Evolutionary conservation across 2,329 filamentous ascomycete genomes (phyloP).

Genomic region (Beauveria brongniartii): DNA sequence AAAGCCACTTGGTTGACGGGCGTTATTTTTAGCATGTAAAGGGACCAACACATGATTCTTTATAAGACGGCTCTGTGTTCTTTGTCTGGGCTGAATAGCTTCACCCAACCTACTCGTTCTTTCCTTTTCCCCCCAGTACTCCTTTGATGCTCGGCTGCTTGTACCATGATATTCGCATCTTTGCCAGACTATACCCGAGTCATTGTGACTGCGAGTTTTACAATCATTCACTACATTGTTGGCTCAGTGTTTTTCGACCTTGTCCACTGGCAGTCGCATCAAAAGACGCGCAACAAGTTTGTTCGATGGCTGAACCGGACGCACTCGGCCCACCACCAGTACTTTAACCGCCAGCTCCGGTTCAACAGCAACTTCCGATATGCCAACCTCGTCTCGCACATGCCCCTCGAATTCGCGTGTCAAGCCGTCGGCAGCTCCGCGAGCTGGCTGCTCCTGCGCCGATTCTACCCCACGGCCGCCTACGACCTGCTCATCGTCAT

Average conservation of each 20-base stretch:
- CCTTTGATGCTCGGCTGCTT: background rate
- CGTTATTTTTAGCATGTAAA: background rate
- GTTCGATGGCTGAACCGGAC: slow-evolving; percentile 9
- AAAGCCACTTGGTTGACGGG: background rate
- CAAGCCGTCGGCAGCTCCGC: slow-evolving; percentile 5
- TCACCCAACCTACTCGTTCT: background rate
- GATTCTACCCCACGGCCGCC: background rate
- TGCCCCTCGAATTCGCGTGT: slow-evolving; percentile 11
- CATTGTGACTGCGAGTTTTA: background rate
- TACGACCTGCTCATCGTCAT: slow-evolving; percentile 5
- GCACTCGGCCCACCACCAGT: slow-evolving; percentile 12
- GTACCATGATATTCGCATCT: background rate
- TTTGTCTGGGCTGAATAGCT: background rate
- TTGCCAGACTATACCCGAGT: background rate
- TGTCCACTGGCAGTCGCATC: slow-evolving; percentile 12
- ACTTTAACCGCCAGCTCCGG: slow-evolving; percentile 9
- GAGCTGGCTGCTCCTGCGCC: slow-evolving; percentile 6
- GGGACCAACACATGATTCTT: background rate
- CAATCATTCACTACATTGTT: slow-evolving; percentile 6
- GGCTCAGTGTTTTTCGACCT: slow-evolving; percentile 10
- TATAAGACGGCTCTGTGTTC: background rate
- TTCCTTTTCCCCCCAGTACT: background rate
- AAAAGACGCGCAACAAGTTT: slow-evolving; percentile 1
- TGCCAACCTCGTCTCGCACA: slow-evolving; percentile 9
- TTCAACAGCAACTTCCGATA: slow-evolving; percentile 8